Base-by-base conservation (phyloP, 1,139 yeast genomes). In the Debaryomyces coudertii region DNA sequence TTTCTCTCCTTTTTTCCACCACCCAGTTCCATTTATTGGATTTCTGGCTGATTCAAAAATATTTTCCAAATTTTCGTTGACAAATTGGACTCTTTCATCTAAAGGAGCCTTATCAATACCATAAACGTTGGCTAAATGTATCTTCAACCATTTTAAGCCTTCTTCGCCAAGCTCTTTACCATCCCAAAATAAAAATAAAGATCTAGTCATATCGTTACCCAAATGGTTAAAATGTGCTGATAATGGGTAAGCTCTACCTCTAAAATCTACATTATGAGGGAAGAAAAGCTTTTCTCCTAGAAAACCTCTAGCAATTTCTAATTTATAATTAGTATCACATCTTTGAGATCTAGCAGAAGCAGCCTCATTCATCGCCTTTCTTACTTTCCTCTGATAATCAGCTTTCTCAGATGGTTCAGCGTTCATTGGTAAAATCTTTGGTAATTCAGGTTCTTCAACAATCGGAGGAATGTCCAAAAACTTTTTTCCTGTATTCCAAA, bases 281-380 rank as follows among this genome's bases (percentile, higher is more conserved):
- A 92, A 89, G 63, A 83, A 92, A 60, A 93, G 83, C 60, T 88
- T 85, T 65, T 93, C 99, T 18, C 95, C 95, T 34, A 85, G 71
- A 57, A 85, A 90, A 0, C 96, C 97, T 55, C 99, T 79, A 0
- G 99, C 98, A 62, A 93, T 90, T 65, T 93, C 99, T 45, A 93
- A 71, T 63, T 90, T 92, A 65, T 95, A 93, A 63, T 93, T 93
- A 53, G 89, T 77, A 64, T 92, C 98, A 70, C 99, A 93, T 66
- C 99, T 80, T 63, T 85, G 87, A 0, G 98, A 90, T 63, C 93
- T 83, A 53, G 79, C 75, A 25, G 85, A 74, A 11, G 88, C 80
- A 45, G 83, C 84, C 40, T 81, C 85, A 51, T 82, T 80, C 16
- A 83, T 76, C 6, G 80, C 62, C 36, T 71, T 74, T 47, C 82